Evolutionary conservation across 2,329 filamentous ascomycete genomes (phyloP).

Genomic region (Drechslerella coelobrocha): DNA sequence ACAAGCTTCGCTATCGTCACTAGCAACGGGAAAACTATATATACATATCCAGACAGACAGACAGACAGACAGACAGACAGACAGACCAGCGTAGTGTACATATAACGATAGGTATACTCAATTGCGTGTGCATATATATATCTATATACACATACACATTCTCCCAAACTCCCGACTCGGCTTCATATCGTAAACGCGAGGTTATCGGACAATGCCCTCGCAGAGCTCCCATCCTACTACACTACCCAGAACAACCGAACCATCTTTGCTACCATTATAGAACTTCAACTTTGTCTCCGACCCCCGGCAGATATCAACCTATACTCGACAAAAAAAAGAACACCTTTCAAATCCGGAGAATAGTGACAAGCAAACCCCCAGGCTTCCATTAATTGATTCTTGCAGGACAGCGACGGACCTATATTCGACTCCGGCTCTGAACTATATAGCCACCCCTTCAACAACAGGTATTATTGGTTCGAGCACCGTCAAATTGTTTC

Average conservation of each 20-base stretch:
- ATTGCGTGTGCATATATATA: slow-evolving; percentile 35
- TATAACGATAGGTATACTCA: slow-evolving; percentile 25
- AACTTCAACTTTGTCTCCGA: slow-evolving; percentile 3
- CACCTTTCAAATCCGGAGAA: neutral
- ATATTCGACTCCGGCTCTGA: too few species aligned
- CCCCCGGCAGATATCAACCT: slow-evolving; percentile 9
- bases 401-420: too few species aligned
- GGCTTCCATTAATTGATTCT: too few species aligned
- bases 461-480: too few species aligned
- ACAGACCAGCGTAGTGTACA: slow-evolving; percentile 5
- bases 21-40: too few species aligned
- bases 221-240: slow-evolving; percentile 41
- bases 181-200: slow-evolving; percentile 34
- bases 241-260: slow-evolving; percentile 38
- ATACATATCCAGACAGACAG: too few species aligned
- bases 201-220: slow-evolving; percentile 46
- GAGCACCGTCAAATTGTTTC: too few species aligned
- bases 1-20: too few species aligned
- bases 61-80: neutral
- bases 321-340: neutral
- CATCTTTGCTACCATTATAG: slow-evolving; percentile 20
- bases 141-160: slow-evolving; percentile 14
- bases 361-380: too few species aligned
- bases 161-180: slow-evolving; percentile 32
- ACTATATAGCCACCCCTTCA: too few species aligned